A percentile compares a stretch with the other conserved stretches of the same genome.
Evolutionary conservation across 2,329 filamentous ascomycete species (phyloP).

Genomic region (Colletotrichum viniferum): DNA sequence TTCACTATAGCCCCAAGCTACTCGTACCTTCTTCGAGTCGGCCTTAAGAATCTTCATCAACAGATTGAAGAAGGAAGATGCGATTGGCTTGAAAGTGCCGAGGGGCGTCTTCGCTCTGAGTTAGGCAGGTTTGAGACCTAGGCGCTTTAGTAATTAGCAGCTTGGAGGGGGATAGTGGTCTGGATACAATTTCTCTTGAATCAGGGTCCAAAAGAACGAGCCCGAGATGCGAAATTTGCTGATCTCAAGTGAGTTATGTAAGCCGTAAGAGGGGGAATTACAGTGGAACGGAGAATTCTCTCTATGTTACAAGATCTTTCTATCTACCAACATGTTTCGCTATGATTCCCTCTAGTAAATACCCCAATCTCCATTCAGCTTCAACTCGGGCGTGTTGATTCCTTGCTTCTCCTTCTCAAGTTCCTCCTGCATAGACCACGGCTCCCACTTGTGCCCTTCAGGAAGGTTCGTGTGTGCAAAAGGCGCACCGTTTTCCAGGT

Average conservation of each 20-base stretch:
- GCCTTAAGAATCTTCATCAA: neutral
- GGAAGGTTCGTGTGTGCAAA: neutral
- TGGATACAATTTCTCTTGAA: neutral
- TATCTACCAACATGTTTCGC: neutral
- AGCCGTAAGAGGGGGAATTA: neutral
- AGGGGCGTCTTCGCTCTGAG: neutral
- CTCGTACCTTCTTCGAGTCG: neutral
- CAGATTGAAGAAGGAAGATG: neutral
- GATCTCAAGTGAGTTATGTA: neutral
- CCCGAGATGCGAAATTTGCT: neutral
- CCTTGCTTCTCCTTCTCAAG: conserved; percentile 1
- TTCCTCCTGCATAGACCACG: neutral
- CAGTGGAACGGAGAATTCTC: neutral
- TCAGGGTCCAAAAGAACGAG: neutral
- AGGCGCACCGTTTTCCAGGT: neutral
- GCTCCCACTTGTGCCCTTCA: neutral
- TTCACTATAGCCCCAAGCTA: neutral
- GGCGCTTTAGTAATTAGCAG: neutral
- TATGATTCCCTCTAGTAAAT: neutral
- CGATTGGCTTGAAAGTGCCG: neutral
- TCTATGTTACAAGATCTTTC: neutral
- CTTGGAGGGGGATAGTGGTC: neutral
- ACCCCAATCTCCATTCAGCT: neutral
- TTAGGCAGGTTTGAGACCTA: neutral
- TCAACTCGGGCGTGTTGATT: neutral